Conservation (phyloP, 106 monocot species). For the Vanilla planifolia region DNA sequence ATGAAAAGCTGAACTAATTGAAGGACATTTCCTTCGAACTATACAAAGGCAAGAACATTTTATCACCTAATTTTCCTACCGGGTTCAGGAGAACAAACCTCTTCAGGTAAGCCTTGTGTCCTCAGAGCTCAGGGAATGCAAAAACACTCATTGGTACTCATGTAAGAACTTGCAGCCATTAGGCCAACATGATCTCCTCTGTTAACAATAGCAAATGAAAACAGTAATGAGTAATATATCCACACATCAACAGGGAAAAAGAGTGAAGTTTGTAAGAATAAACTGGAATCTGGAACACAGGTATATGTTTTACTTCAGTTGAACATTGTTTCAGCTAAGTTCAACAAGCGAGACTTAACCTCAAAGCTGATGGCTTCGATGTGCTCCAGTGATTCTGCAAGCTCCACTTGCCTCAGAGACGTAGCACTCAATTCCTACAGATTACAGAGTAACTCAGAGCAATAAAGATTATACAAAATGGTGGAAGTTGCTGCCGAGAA, state of each 20-base stretch:
- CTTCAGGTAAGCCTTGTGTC: too few relatives aligned
- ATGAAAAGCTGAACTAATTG: too few relatives aligned
- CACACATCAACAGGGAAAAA: background rate
- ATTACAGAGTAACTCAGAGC: background rate
- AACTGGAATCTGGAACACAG: background rate
- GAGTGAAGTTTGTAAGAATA: background rate
- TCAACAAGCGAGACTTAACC: slow-evolving; percentile 15
- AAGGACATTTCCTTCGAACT: too few relatives aligned
- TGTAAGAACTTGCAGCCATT: too few relatives aligned
- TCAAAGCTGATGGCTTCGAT: slow-evolving; percentile 17
- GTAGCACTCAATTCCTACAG: slow-evolving; percentile 35
- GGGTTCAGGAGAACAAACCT: too few relatives aligned
- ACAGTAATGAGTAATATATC: background rate
- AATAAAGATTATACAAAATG: background rate
- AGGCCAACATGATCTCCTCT: slow-evolving; percentile 22
- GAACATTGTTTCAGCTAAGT: background rate
- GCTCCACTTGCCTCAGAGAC: slow-evolving; percentile 31
- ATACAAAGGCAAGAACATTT: too few relatives aligned
- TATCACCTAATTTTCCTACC: too few relatives aligned
- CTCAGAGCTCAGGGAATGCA: too few relatives aligned
- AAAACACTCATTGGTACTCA: too few relatives aligned
- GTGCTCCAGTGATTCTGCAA: slow-evolving; percentile 36
- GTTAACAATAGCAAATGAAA: background rate
- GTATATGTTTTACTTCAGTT: background rate
- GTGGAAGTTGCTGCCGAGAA: background rate